Conservation (phyloP, 2,329 filamentous ascomycete genomes). For the Raffaelea albimanens region DNA sequence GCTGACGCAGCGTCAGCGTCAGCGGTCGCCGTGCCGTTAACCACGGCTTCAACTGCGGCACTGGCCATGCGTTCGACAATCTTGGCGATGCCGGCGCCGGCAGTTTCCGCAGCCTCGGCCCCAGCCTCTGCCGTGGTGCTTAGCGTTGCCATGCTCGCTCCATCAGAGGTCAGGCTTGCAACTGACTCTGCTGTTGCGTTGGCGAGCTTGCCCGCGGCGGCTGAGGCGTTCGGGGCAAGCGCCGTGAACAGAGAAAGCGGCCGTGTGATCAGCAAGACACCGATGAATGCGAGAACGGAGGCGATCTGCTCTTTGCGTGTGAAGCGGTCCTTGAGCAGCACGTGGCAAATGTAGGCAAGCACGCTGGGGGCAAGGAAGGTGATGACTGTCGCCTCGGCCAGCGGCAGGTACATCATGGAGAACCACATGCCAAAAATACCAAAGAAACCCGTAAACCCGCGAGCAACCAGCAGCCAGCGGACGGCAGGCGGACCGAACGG, state of each 20-base stretch:
- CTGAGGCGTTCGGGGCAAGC: not conserved
- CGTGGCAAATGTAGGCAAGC: constrained; percentile 69
- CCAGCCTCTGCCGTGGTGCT: not conserved
- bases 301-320: constrained; percentile 69
- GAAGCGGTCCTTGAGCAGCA: constrained; percentile 67
- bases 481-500: constrained; percentile 61
- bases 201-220: not conserved
- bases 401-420: constrained; percentile 62
- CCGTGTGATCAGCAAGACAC: constrained; percentile 75
- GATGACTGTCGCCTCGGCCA: constrained; percentile 82
- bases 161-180: too few species aligned
- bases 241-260: constrained; percentile 38
- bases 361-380: constrained; percentile 77
- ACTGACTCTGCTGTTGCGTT: not conserved
- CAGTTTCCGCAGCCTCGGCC: not conserved
- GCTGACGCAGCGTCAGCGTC: not conserved
- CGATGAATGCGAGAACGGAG: constrained; percentile 63
- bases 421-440: constrained; percentile 71
- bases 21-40: not conserved
- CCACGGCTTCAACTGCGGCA: not conserved
- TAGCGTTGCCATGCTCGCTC: too few species aligned
- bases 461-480: constrained; percentile 50
- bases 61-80: not conserved
- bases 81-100: not conserved
- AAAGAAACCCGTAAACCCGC: constrained; percentile 31